Conservation (phyloP, 225 moss, liverwort and hornwort species). For the Rhytidiadelphus loreus region DNA sequence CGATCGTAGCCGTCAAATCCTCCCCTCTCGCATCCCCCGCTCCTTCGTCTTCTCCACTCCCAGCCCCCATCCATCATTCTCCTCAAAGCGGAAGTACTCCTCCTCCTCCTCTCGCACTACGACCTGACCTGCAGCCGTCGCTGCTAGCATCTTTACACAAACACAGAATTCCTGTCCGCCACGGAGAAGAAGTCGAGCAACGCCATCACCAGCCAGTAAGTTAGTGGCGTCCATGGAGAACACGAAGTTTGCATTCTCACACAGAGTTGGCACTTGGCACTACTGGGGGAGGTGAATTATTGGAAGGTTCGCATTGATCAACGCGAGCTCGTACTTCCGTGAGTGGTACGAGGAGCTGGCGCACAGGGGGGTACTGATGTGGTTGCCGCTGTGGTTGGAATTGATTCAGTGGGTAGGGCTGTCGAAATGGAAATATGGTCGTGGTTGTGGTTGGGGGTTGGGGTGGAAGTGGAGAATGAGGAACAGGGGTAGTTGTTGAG, state of each 20-base stretch:
- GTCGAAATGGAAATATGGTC: not conserved
- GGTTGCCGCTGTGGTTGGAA: not conserved
- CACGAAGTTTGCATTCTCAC: not conserved
- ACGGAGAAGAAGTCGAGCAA: not conserved
- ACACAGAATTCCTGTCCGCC: not conserved
- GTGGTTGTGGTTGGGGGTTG: not conserved
- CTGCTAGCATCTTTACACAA: not conserved
- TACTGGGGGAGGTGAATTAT: not conserved
- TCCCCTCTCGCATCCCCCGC: not conserved
- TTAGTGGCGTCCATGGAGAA: not conserved
- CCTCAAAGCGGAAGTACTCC: too few relatives aligned
- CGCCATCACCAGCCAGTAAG: not conserved
- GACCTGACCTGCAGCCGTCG: not conserved
- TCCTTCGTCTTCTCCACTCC: not conserved
- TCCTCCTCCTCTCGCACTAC: too few relatives aligned
- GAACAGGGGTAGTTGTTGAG: not conserved
- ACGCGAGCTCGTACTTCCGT: not conserved
- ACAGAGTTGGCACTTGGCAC: not conserved
- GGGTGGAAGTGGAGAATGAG: not conserved
- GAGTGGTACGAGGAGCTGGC: not conserved
- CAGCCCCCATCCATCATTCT: not conserved
- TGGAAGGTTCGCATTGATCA: conserved; percentile 7
- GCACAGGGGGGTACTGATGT: not conserved
- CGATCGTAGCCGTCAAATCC: conserved; percentile 5
- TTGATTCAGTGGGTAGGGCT: not conserved